A percentile compares a stretch with the other conserved stretches of the same genome.
These are phyloP conservation scores for Trichoderma citrinoviride DNA, from an alignment of 2,329 filamentous ascomycete species.

Conservation along the genomic window DNA sequence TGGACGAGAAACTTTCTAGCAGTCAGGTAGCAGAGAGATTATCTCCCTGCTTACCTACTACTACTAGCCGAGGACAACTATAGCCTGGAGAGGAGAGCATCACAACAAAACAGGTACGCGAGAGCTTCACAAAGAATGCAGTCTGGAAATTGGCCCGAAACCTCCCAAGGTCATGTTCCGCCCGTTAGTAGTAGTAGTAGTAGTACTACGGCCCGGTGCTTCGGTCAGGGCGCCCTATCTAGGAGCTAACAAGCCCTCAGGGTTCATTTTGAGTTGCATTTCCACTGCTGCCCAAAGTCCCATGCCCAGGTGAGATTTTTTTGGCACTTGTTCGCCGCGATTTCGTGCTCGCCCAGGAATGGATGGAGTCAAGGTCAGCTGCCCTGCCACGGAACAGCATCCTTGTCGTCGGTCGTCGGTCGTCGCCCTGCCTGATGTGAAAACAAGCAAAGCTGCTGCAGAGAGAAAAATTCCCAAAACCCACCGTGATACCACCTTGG, in stretches of 20 bases:
- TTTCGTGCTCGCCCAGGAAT: slow-evolving; percentile 18
- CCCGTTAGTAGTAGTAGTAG: no score
- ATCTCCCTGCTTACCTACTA: background rate
- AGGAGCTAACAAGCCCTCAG: slow-evolving; percentile 1
- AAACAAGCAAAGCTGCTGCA: background rate
- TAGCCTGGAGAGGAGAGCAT: background rate
- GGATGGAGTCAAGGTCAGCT: slow-evolving; percentile 7
- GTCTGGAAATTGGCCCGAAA: background rate
- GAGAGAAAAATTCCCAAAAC: background rate
- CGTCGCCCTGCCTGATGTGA: background rate
- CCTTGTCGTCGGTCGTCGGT: background rate
- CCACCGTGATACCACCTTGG: background rate
- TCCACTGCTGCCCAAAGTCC: background rate
- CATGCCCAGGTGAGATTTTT: background rate
- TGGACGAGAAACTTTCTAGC: background rate
- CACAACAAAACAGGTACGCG: background rate
- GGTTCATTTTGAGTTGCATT: background rate
- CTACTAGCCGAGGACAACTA: background rate
- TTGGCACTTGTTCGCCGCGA: background rate
- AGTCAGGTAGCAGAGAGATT: no score
- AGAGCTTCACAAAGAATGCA: background rate
- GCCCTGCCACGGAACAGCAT: background rate
- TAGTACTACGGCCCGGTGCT: background rate
- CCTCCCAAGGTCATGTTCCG: background rate
- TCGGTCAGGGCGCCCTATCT: slow-evolving; percentile 17